Evolutionary conservation across 2,329 filamentous ascomycete genomes (phyloP).

Genomic region (Neopestalotiopsis sp.): DNA sequence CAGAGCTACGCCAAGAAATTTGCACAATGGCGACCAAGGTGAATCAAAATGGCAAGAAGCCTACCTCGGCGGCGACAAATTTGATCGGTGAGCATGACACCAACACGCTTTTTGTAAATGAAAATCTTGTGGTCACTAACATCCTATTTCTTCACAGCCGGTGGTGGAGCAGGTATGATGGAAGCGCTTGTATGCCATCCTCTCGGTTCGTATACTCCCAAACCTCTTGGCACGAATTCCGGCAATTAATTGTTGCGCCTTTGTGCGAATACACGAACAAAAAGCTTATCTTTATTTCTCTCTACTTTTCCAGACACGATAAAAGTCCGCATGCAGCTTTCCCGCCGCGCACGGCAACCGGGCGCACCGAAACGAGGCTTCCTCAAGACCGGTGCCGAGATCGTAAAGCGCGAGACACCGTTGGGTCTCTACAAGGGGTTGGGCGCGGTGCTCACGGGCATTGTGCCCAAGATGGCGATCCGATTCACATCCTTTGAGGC

Average conservation of each 20-base stretch:
- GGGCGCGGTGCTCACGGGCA: slow-evolving; percentile 94
- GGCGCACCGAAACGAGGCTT: slow-evolving; percentile 90
- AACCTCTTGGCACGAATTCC: not conserved
- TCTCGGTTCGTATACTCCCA: slow-evolving; percentile 65
- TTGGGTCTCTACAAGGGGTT: slow-evolving; percentile 96
- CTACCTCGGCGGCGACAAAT: slow-evolving; percentile 86
- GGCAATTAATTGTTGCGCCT: slow-evolving; percentile 18
- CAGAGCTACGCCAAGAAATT: not conserved
- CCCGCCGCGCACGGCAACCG: slow-evolving; percentile 79
- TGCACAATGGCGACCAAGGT: slow-evolving; percentile 49
- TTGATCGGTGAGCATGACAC: slow-evolving; percentile 72
- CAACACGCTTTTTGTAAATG: not conserved
- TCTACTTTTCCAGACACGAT: slow-evolving; percentile 73
- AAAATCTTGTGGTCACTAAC: not conserved
- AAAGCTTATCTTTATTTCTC: not conserved
- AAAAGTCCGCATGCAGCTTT: slow-evolving; percentile 99
- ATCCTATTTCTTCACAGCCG: slow-evolving; percentile 62
- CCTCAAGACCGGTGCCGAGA: slow-evolving; percentile 82
- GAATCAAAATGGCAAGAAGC: slow-evolving; percentile 67
- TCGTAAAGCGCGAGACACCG: slow-evolving; percentile 88
- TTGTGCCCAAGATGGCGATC: slow-evolving; percentile 99
- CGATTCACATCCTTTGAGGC: slow-evolving; percentile 96
- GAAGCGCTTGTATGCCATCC: slow-evolving; percentile 96
- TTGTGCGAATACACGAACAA: slow-evolving; percentile 18
- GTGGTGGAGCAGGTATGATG: slow-evolving; percentile 98